Conservation (phyloP, 2,329 filamentous ascomycete genomes). For the Apiospora saccharicola region DNA sequence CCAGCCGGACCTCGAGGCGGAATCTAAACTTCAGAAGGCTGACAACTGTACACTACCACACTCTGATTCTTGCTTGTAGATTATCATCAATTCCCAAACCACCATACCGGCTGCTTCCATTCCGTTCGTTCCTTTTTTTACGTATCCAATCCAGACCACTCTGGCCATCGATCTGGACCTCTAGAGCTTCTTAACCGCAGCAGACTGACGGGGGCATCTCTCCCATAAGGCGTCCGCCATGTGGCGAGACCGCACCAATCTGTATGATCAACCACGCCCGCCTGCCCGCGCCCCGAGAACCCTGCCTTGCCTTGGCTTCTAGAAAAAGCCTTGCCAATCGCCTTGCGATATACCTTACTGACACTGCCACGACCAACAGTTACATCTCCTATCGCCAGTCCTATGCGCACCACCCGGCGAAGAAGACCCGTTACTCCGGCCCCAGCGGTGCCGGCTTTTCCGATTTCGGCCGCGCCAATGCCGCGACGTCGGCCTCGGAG, state of each 20-base stretch:
- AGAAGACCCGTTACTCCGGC: constrained; percentile 74
- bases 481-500: constrained; percentile 46
- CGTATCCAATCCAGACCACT: background rate
- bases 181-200: constrained; percentile 29
- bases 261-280: constrained; percentile 65
- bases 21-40: constrained; percentile 20
- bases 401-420: constrained; percentile 91
- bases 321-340: constrained; percentile 3
- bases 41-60: constrained; percentile 13
- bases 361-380: constrained; percentile 53
- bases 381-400: constrained; percentile 99
- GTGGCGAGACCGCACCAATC: constrained; percentile 99
- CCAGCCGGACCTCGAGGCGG: constrained; percentile 11
- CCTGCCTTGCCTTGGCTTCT: background rate
- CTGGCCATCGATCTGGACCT: constrained; percentile 18
- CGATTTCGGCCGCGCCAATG: constrained; percentile 62
- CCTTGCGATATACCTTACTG: constrained; percentile 4
- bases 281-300: constrained; percentile 22
- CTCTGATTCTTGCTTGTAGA: constrained; percentile 15
- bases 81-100: constrained; percentile 23
- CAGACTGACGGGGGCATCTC: constrained; percentile 33
- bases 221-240: constrained; percentile 69
- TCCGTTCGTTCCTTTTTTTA: background rate
- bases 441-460: constrained; percentile 66
- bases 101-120: constrained; percentile 3